Evolutionary conservation across 2,329 filamentous ascomycete genomes (phyloP).

Genomic region (Calonectria ilicicola): DNA sequence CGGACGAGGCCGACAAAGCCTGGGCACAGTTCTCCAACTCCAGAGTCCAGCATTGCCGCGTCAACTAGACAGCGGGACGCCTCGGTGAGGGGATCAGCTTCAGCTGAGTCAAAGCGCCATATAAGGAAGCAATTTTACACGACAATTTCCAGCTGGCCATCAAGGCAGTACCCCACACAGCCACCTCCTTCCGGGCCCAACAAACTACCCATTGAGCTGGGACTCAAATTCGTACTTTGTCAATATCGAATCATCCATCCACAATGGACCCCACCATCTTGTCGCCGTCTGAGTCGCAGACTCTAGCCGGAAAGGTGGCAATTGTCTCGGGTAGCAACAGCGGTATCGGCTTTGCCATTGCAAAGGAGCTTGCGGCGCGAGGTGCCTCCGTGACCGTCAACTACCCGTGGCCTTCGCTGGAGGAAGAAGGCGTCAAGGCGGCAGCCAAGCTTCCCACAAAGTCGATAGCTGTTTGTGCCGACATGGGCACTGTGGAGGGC

Average conservation of each 20-base stretch:
- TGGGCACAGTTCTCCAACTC: background rate
- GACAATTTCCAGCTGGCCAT: background rate
- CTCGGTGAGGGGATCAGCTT: background rate
- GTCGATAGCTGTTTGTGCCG: constrained; percentile 54
- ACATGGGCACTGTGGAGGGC: constrained; percentile 52
- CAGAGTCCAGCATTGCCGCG: constrained; percentile 5
- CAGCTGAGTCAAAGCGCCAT: constrained; percentile 7
- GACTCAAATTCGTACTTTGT: background rate
- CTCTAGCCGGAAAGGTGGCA: constrained; percentile 30
- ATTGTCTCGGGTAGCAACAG: constrained; percentile 32
- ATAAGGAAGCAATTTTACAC: constrained; percentile 21
- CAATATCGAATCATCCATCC: background rate
- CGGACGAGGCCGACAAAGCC: background rate
- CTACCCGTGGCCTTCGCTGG: constrained; percentile 54
- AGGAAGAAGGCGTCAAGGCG: constrained; percentile 40
- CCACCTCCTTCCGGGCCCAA: background rate
- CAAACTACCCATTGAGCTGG: background rate
- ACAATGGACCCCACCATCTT: constrained; percentile 18
- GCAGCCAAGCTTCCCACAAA: constrained; percentile 41
- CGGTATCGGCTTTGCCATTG: constrained; percentile 60
- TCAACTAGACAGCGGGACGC: background rate
- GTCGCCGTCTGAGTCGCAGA: constrained; percentile 19
- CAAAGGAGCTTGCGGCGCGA: constrained; percentile 45
- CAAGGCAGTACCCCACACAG: constrained; percentile 3
- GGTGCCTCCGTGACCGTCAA: constrained; percentile 22